Evolutionary conservation across 805 yeast species (phyloP).

Genomic region (Schwanniomyces occidentalis): DNA sequence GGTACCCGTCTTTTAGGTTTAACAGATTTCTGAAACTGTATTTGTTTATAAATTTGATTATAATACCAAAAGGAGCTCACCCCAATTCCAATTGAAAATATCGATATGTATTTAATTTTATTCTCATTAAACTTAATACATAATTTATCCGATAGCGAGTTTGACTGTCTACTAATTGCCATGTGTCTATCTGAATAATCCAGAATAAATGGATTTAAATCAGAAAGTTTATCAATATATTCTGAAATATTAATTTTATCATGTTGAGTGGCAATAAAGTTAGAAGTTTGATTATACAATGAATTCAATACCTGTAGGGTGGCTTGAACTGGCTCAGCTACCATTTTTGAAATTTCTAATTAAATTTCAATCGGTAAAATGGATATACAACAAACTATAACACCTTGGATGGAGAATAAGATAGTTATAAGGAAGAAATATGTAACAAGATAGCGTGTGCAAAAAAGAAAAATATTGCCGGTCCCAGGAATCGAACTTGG

Average conservation of each 20-base stretch:
- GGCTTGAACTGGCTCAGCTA: slow-evolving; percentile 47
- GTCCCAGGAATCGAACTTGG: slow-evolving; percentile 55
- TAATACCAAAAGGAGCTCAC: slow-evolving; percentile 11
- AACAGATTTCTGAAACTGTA: background rate
- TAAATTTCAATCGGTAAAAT: too few relatives aligned
- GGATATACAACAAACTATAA: too few relatives aligned
- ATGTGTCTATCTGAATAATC: background rate
- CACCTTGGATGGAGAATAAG: too few relatives aligned
- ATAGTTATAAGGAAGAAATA: background rate
- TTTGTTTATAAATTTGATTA: background rate
- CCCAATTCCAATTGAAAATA: slow-evolving; percentile 29
- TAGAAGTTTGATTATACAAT: slow-evolving; percentile 20
- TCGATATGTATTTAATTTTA: slow-evolving; percentile 10
- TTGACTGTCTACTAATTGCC: background rate
- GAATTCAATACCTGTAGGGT: slow-evolving; percentile 29
- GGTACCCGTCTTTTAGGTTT: slow-evolving; percentile 53
- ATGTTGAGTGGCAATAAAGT: slow-evolving; percentile 22
- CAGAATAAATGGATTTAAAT: slow-evolving; percentile 12
- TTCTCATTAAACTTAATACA: slow-evolving; percentile 4
- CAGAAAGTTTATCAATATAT: slow-evolving; percentile 11
- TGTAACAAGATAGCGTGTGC: background rate
- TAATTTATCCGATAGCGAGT: background rate
- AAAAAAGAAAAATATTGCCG: slow-evolving; percentile 34
- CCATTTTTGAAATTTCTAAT: slow-evolving; percentile 35
- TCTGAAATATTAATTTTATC: slow-evolving; percentile 22